Evolutionary conservation across 1,284 basidiomycete species (phyloP), one percentile per base, ranked within the genome.

Genomic region (Trichosporon coremiiforme): DNA sequence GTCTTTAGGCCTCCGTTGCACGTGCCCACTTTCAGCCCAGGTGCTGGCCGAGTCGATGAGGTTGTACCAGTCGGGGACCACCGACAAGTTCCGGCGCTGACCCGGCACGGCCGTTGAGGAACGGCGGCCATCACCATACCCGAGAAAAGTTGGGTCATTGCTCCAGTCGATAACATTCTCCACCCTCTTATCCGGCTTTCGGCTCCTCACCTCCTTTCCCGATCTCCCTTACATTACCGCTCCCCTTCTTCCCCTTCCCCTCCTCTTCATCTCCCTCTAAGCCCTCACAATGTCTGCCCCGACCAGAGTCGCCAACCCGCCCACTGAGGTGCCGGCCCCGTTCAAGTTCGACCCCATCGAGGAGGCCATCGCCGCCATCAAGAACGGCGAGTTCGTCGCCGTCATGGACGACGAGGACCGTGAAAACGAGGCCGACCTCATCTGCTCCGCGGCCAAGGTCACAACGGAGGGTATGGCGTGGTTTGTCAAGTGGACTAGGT

Each of bases 401-500:
- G 95, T 97, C 17, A 94, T 97, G 90, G 95, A 98, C 82, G 95
- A 97, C 83, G 92, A 96, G 83, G 86, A 87, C 74, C 86, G 95
- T 73, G 95, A 98, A 85, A 98, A 97, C 80, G 95, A 98, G 82
- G 95, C 95, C 2, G 95, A 98, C 83, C 85, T 98, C 71, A 93
- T 97, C 79, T 90, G 94, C 77, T 89, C 95, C 15, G 95, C 89
- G 0, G 86, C 86, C 55, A 88, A 89, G 70, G 89, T 92, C 74
- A 94, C 94, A 22, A 93, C 93, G 0, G 92, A 97, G 84, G 93
- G 96, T 78, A 98, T 99, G 96, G 97, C 97, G 0, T 99, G 94
- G 94, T 93, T 99, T 88, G 95, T 99, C 82, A 90, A 91, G 80
- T 91, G 96, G 84, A 94, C 93, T 0, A 96, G 93, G 95, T 95